A percentile compares a stretch with the other conserved stretches of the same genome.
phyloP scores from a whole-genome alignment of 1,139 yeast genomes.

The Sugiyamaella sp. region DNA sequence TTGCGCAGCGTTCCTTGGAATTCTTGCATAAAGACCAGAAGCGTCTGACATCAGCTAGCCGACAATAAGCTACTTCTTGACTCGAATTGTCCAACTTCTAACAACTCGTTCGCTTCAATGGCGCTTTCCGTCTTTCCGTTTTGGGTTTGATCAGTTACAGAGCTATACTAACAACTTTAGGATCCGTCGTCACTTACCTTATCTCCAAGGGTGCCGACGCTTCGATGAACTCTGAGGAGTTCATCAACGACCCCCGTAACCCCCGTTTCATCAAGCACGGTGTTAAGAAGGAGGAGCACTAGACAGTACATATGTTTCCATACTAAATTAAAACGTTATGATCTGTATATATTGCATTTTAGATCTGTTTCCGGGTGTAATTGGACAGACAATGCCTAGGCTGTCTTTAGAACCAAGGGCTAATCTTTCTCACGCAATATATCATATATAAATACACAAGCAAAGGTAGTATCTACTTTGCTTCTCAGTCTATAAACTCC shows the following conservation, averaged over 20 bases:
- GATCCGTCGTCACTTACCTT: slow-evolving; percentile 57
- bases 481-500: slow-evolving; percentile 33
- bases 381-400: no score
- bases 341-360: no score
- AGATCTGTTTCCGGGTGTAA: no score
- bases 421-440: no score
- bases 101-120: no score
- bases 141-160: no score
- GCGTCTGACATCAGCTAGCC: no score
- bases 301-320: slow-evolving; percentile 7
- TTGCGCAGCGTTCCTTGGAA: not conserved
- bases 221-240: slow-evolving; percentile 58
- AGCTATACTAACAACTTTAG: slow-evolving; percentile 34
- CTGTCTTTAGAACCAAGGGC: no score
- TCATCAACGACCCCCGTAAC: slow-evolving; percentile 77
- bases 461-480: not conserved
- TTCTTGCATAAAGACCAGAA: no score
- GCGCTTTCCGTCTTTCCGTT: no score
- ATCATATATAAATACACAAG: not conserved
- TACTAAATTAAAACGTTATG: not conserved
- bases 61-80: slow-evolving; percentile 7
- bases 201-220: slow-evolving; percentile 61
- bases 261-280: slow-evolving; percentile 67
- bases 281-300: slow-evolving; percentile 50
- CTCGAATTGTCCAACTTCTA: slow-evolving; percentile 18